Percentiles rank a stretch among this genome's conserved stretches.
phyloP scores from a whole-genome alignment of 1,284 basidiomycete species.

The Inonotus obliquus region DNA sequence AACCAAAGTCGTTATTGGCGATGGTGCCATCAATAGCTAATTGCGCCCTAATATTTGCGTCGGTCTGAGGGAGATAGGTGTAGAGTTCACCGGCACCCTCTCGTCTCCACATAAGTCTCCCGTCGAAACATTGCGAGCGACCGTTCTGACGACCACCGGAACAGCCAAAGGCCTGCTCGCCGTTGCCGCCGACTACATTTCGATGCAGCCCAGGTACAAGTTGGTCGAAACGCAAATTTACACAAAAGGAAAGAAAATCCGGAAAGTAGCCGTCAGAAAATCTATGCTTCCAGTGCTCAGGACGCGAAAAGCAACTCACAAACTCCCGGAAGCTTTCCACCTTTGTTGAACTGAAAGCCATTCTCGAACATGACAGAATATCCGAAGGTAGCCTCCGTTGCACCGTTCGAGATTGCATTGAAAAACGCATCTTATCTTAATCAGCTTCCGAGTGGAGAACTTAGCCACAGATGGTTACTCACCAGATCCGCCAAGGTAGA shows the following conservation, averaged over 20 bases:
- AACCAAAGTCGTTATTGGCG: constrained; percentile 26
- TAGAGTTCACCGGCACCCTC: constrained; percentile 53
- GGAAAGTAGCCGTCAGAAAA: background rate
- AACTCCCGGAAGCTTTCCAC: constrained; percentile 54
- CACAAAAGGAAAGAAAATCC: background rate
- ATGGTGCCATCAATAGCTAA: constrained; percentile 22
- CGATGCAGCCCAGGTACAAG: background rate
- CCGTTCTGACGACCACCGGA: constrained; percentile 47
- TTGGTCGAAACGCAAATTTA: background rate
- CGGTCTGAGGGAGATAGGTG: constrained; percentile 46
- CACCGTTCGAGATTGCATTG: constrained; percentile 11
- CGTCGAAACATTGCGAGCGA: constrained; percentile 20
- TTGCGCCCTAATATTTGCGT: constrained; percentile 7
- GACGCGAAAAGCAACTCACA: constrained; percentile 37
- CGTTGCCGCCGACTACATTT: constrained; percentile 46
- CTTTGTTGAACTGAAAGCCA: constrained; percentile 26
- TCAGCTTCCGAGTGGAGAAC: no score
- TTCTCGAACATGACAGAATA: constrained; percentile 19
- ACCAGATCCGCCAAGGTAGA: constrained; percentile 20
- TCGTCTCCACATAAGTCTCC: constrained; percentile 24
- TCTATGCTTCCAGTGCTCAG: background rate
- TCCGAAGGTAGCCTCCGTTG: constrained; percentile 11
- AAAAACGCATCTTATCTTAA: constrained; percentile 14
- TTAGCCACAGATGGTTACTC: no score
- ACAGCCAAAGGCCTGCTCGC: constrained; percentile 38